These are phyloP conservation scores for Tetratostichococcus sp. DNA, from an alignment of 139 green algal species.

Conservation along the genomic window DNA sequence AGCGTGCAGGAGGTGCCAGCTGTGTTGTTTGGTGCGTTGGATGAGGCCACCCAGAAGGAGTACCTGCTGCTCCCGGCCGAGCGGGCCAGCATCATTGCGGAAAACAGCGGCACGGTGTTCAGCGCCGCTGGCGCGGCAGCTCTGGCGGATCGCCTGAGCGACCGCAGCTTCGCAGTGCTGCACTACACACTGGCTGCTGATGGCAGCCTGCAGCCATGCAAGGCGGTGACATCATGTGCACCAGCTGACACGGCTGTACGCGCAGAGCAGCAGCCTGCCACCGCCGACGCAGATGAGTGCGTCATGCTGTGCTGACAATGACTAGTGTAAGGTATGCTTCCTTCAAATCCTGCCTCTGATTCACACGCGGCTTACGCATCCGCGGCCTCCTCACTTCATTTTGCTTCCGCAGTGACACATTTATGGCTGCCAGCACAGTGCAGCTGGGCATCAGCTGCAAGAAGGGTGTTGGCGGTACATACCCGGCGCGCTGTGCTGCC, in stretches of 20 bases:
- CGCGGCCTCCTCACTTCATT: too few relatives aligned
- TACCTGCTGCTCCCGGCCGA: slow-evolving; percentile 30
- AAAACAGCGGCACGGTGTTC: not conserved
- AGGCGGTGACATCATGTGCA: not conserved
- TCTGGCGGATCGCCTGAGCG: slow-evolving; percentile 23
- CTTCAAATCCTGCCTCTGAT: too few relatives aligned
- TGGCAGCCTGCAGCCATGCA: slow-evolving; percentile 9
- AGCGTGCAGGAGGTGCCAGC: slow-evolving; percentile 13
- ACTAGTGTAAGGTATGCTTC: too few relatives aligned
- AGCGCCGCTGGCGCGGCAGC: not conserved
- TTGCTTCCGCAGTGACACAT: too few relatives aligned
- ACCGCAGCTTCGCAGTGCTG: slow-evolving; percentile 40
- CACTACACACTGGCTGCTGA: slow-evolving; percentile 23
- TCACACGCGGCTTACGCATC: too few relatives aligned
- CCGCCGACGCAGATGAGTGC: too few relatives aligned
- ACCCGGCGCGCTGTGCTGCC: slow-evolving; percentile 37
- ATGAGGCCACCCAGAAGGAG: slow-evolving; percentile 31
- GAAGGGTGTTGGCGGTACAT: slow-evolving; percentile 66
- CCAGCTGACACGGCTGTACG: not conserved
- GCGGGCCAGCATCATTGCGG: slow-evolving; percentile 13
- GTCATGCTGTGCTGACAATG: too few relatives aligned
- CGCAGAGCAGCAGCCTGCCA: not conserved
- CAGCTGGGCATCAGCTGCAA: slow-evolving; percentile 37
- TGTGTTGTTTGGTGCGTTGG: slow-evolving; percentile 8
- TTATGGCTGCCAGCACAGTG: slow-evolving; percentile 25